Evolutionary conservation across 2,329 filamentous ascomycete genomes (phyloP).

Genomic region (Ilyonectria sp.): DNA sequence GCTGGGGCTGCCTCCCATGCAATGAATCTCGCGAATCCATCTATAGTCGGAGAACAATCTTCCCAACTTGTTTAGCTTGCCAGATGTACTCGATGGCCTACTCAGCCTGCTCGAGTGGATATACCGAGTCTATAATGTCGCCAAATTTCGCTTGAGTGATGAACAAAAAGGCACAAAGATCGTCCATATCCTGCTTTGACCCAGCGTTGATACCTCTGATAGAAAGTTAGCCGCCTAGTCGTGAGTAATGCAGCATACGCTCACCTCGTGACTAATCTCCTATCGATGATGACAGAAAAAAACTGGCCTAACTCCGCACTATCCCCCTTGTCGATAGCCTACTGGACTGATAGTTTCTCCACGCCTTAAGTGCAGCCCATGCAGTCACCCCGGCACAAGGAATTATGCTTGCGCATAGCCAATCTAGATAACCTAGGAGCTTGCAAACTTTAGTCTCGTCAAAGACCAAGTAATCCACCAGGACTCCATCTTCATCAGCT

Average conservation of each 20-base stretch:
- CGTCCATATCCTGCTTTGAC: slow-evolving; percentile 57
- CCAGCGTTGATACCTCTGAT: slow-evolving; percentile 58
- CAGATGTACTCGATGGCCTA: slow-evolving; percentile 59
- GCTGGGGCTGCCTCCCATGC: too few relatives aligned
- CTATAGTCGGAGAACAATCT: slow-evolving; percentile 49
- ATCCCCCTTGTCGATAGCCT: slow-evolving; percentile 56
- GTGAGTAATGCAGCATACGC: neutral
- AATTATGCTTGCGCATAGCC: slow-evolving; percentile 54
- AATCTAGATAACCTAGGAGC: slow-evolving; percentile 55
- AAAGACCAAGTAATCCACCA: slow-evolving; percentile 59
- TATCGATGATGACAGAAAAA: slow-evolving; percentile 55
- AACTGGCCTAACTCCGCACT: slow-evolving; percentile 52
- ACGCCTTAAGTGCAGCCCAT: slow-evolving; percentile 61
- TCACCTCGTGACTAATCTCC: slow-evolving; percentile 52
- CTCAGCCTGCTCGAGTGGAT: slow-evolving; percentile 56
- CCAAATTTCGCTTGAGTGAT: slow-evolving; percentile 54
- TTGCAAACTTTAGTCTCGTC: slow-evolving; percentile 55
- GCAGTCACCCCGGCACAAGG: slow-evolving; percentile 63
- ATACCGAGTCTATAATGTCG: slow-evolving; percentile 57
- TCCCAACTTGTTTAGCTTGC: slow-evolving; percentile 60
- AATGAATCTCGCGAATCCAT: too few relatives aligned
- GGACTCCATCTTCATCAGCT: slow-evolving; percentile 59
- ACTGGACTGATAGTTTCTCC: slow-evolving; percentile 61
- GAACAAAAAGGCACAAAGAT: slow-evolving; percentile 54
- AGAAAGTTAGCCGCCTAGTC: neutral